phyloP scores from a whole-genome alignment of 257 asterid genomes.

The Marsdenia floribunda region DNA sequence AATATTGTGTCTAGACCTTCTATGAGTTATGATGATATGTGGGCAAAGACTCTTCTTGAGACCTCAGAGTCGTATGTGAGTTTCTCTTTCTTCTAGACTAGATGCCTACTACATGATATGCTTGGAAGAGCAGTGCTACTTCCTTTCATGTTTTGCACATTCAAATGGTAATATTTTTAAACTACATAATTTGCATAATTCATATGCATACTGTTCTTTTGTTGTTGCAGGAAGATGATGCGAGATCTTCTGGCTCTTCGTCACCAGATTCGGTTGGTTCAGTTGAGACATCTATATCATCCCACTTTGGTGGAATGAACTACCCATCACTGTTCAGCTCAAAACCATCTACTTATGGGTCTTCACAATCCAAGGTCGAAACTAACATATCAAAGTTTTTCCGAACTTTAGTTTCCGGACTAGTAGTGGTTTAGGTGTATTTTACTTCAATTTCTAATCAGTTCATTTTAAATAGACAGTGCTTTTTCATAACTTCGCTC shows the following conservation, averaged over 20 bases:
- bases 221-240: conserved; percentile 74
- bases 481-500: not conserved
- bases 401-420: not conserved
- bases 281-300: conserved; percentile 94
- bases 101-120: not conserved
- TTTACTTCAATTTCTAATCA: not conserved
- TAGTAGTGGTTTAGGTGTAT: conserved; percentile 6
- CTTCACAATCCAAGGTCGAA: conserved; percentile 65
- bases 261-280: conserved; percentile 97
- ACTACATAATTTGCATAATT: not conserved
- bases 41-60: conserved; percentile 98
- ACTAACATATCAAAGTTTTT: not conserved
- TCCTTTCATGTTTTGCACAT: not conserved
- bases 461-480: not conserved
- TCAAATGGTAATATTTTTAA: not conserved
- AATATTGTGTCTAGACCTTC: conserved; percentile 85
- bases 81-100: not conserved
- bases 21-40: conserved; percentile 96
- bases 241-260: conserved; percentile 90
- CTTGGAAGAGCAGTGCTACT: not conserved
- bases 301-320: conserved; percentile 96
- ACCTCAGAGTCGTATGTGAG: conserved; percentile 80
- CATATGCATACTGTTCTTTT: not conserved
- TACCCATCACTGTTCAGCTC: conserved; percentile 98
- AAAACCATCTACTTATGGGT: conserved; percentile 62